Conservation (phyloP, 192 early-diverging fungal genomes). For the Pecoramyces ruminantium region DNA sequence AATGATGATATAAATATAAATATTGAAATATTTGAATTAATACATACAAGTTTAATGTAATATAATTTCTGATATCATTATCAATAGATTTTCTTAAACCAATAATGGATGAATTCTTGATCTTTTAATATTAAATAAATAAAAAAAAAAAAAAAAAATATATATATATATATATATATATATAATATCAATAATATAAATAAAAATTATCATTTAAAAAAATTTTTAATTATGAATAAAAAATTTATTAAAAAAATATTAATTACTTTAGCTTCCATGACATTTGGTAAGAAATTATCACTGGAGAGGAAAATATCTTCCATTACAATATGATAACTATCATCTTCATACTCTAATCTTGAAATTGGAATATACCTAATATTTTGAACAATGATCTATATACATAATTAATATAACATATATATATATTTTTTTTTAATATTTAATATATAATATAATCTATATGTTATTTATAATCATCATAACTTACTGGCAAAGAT, state of each 20-base stretch:
- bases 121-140: neutral
- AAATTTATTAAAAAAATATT: too few species aligned
- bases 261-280: slow-evolving; percentile 15
- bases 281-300: slow-evolving; percentile 17
- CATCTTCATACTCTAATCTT: slow-evolving; percentile 18
- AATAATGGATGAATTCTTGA: neutral
- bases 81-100: neutral
- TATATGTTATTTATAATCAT: too few species aligned
- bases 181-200: too few species aligned
- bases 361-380: slow-evolving; percentile 21
- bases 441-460: too few species aligned
- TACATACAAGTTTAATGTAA: slow-evolving; percentile 10
- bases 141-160: neutral
- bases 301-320: slow-evolving; percentile 15
- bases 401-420: too few species aligned
- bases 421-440: too few species aligned
- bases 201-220: too few species aligned
- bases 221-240: too few species aligned
- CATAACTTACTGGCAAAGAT: slow-evolving; percentile 3
- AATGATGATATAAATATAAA: too few species aligned
- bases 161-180: neutral
- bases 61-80: slow-evolving; percentile 1
- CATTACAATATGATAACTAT: slow-evolving; percentile 12
- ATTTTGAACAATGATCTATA: slow-evolving; percentile 16
- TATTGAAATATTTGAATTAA: too few species aligned